Percentiles rank a stretch among this genome's conserved stretches.
Conservation (phyloP, 176 grass and related monocot genomes). For the Chrysopogon serrulatus region DNA sequence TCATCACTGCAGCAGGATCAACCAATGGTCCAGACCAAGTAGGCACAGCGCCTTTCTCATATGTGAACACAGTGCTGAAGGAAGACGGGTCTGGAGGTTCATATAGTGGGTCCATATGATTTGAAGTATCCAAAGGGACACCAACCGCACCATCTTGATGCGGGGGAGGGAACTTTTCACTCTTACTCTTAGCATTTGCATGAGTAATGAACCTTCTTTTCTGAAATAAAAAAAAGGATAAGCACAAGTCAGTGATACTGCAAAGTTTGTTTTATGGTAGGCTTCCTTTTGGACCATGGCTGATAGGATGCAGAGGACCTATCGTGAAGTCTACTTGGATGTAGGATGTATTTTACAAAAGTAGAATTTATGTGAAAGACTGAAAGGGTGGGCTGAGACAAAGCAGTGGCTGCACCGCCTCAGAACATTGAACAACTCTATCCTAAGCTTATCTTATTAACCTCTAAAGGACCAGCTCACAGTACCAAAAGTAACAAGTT, state of each 20-base stretch:
- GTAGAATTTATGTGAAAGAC: background rate
- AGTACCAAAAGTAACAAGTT: conserved; percentile 12
- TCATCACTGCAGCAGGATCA: conserved; percentile 42
- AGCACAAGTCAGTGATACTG: background rate
- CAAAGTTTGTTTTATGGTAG: background rate
- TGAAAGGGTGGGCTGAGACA: background rate
- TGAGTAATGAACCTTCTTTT: conserved; percentile 60
- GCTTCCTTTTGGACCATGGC: background rate
- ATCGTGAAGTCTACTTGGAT: background rate
- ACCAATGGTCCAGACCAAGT: conserved; percentile 84
- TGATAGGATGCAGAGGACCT: background rate
- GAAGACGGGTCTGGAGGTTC: conserved; percentile 66
- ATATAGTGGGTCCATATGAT: conserved; percentile 63
- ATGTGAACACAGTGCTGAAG: conserved; percentile 75
- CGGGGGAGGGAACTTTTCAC: conserved; percentile 84
- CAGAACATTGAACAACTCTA: background rate
- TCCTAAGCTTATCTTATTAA: background rate
- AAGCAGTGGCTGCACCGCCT: background rate
- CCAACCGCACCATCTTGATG: conserved; percentile 71
- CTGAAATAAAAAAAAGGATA: conserved; percentile 31
- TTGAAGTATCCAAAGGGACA: conserved; percentile 65
- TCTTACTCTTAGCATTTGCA: conserved; percentile 80
- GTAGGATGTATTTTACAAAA: background rate
- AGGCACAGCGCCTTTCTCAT: conserved; percentile 55
- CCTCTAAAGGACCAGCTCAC: background rate